Base-by-base conservation (phyloP, 805 yeast genomes). In the Kuraishia hungarica region DNA sequence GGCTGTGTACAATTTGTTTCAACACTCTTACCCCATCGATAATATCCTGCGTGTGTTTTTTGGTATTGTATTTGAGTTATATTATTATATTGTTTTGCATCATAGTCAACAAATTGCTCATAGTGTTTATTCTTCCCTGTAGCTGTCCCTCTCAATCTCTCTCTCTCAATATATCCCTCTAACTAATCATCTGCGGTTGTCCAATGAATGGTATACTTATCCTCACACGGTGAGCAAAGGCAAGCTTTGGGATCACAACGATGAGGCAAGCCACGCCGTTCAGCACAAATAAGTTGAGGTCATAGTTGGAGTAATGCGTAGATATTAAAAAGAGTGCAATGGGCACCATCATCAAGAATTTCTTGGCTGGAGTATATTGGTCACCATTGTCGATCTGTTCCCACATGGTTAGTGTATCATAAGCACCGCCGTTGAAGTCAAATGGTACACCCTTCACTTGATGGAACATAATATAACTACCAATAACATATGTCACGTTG, bases 391-490 rank as follows among this genome's bases (percentile, higher is more conserved):
- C 75, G 57, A 87, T 86, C 71, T 93, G 99, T 71, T 93, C 99
- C 99, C 99, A 93, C 97, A 93, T 90, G 22, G 97, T 94, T 61
- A 93, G 77, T 65, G 89, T 86, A 67, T 93, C 99, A 71, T 87
- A 94, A 0, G 97, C 98, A 49, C 99, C 99, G 48, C 88, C 86
- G 67, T 92, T 52, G 74, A 93, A 92, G 63, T 94, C 99, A 67
- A 93, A 94, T 0, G 99, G 99, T 1, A 96, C 91, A 46, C 99
- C 99, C 65, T 93, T 94, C 50, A 94, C 89, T 68, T 89, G 86
- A 70, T 93, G 99, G 68, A 93, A 94, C 98, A 93, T 94, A 58
- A 93, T 82, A 68, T 91, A 94, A 0, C 96, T 85, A 2, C 97
- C 98, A 60, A 88, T 81, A 55, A 88, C 93, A 68, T 93, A 93